Evolutionary conservation across 805 yeast species (phyloP), one percentile per base, ranked within the genome.

Genomic region (Ascoidea rubescens): DNA sequence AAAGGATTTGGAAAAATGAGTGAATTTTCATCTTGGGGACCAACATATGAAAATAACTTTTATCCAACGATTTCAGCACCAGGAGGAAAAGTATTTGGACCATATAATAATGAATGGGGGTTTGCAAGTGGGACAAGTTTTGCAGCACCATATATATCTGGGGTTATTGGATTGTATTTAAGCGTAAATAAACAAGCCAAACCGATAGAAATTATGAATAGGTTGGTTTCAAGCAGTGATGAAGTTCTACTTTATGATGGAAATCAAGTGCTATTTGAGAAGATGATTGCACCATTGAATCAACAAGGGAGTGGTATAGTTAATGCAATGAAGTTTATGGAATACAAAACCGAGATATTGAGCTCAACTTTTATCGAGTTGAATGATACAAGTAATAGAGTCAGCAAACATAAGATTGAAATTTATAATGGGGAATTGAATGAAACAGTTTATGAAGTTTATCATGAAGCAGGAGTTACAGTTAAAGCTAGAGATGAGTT

Each of bases 11-110:
- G 59, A 30, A 33, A 51, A 45, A 28, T 53, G 30, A 51, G 54
- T 7, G 54, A 51, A 43, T 58, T 52, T 44, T 56, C 61, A 12
- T 51, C 61, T 5, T 53, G 52, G 48, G 61, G 61, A 45, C 61
- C 61, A 21, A 58, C 61, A 31, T 56, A 52, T 32, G 58, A 58
- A 45, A 54, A 56, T 43, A 43, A 54, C 31, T 56, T 54, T 30
- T 58, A 56, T 46, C 61, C 61, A 28, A 47, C 55, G 8, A 47
- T 58, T 30, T 46, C 61, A 31, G 61, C 61, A n/a, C 61, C 60
- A 31, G 60, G 60, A 37, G 60, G 60, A 30, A 6, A 37, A n/a
- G 53, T 57, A 28, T 57, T 21, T 31, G 58, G 59, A 17, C 16
- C 56, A 4, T 57, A 50, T 28, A 43, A 30, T 31, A 49, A 47